Percentiles rank a stretch among this genome's conserved stretches.
These are phyloP conservation scores for Hypholoma sublateritium DNA, from an alignment of 768 basidiomycete species.

Conservation along the genomic window DNA sequence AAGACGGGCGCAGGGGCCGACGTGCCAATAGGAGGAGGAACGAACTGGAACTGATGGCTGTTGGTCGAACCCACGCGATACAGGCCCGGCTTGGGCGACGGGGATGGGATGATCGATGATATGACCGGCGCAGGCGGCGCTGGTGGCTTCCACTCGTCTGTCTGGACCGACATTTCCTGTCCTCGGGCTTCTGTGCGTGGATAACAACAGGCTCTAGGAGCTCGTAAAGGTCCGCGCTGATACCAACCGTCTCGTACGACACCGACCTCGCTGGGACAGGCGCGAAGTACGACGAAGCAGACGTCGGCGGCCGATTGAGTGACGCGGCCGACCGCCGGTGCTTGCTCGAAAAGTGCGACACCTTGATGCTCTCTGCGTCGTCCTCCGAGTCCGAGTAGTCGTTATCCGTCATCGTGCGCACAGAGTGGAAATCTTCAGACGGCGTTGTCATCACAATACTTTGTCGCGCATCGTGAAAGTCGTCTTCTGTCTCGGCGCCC, in stretches of 20 bases:
- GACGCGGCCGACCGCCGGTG: constrained; percentile 28
- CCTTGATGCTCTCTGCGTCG: constrained; percentile 77
- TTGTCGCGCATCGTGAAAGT: constrained; percentile 80
- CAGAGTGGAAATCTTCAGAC: constrained; percentile 77
- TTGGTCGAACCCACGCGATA: constrained; percentile 55
- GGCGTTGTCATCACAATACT: constrained; percentile 68
- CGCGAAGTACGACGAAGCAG: constrained; percentile 34
- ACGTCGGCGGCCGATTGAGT: constrained; percentile 19
- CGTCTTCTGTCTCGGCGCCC: constrained; percentile 71
- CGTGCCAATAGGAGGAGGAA: constrained; percentile 44
- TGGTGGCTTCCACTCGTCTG: constrained; percentile 66
- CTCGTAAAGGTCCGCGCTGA: constrained; percentile 36
- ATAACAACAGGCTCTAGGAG: constrained; percentile 35
- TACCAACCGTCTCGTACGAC: constrained; percentile 55
- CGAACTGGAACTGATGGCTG: constrained; percentile 63
- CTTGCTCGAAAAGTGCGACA: constrained; percentile 41
- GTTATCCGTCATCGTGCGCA: constrained; percentile 69
- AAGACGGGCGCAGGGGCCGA: constrained; percentile 22
- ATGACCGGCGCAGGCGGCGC: constrained; percentile 31
- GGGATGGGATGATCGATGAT: constrained; percentile 21
- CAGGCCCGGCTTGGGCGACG: constrained; percentile 30
- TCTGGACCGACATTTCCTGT: constrained; percentile 78
- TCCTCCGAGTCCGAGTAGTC: constrained; percentile 56
- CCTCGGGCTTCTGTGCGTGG: constrained; percentile 55
- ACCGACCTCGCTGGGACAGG: constrained; percentile 24